These are phyloP conservation scores for Berberis thunbergii DNA, from an alignment of 164 flowering plant species.

Conservation along the genomic window DNA sequence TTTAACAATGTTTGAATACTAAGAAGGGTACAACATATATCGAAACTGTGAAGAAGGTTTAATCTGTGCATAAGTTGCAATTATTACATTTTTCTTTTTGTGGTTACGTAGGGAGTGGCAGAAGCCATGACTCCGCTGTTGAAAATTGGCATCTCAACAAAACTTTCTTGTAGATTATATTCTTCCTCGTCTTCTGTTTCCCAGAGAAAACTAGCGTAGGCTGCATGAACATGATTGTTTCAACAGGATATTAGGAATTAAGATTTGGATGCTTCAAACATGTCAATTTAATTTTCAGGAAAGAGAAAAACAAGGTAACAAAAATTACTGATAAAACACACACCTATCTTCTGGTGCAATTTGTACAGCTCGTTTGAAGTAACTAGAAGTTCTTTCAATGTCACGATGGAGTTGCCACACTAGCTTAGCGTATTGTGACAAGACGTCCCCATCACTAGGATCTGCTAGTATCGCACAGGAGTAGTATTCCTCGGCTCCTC, in stretches of 20 bases:
- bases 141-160: slow-evolving; percentile 6
- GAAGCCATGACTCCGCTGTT: slow-evolving; percentile 12
- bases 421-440: slow-evolving; percentile 56
- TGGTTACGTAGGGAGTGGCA: slow-evolving; percentile 13
- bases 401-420: slow-evolving; percentile 74
- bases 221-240: slow-evolving; percentile 64
- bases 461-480: slow-evolving; percentile 46
- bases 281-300: background rate
- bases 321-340: background rate
- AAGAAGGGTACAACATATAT: too few species aligned
- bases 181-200: slow-evolving; percentile 47
- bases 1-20: too few species aligned
- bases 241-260: background rate
- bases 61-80: background rate
- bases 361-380: slow-evolving; percentile 55
- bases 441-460: slow-evolving; percentile 58
- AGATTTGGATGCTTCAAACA: background rate
- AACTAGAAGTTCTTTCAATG: slow-evolving; percentile 37
- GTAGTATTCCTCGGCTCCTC: slow-evolving; percentile 57
- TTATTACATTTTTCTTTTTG: background rate
- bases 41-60: too few species aligned
- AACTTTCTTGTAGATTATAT: slow-evolving; percentile 5
- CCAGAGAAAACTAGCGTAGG: slow-evolving; percentile 85
- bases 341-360: slow-evolving; percentile 52
- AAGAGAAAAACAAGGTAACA: background rate